Percentiles rank a stretch among this genome's conserved stretches.
Conservation (phyloP, 169 alveolate species). For the Condylostoma magnum region DNA sequence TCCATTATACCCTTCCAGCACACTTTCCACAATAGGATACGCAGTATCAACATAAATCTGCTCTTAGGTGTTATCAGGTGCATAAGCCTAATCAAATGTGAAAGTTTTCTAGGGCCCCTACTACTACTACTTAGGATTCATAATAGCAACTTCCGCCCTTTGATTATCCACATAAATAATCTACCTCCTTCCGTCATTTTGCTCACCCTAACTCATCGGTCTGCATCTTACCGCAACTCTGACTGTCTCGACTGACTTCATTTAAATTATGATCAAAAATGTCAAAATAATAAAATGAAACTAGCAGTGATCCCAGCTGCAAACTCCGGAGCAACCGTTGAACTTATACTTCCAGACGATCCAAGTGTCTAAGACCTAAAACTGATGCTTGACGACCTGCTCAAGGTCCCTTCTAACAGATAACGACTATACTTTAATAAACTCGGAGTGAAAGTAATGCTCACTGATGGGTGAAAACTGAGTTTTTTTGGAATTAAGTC, state of each 20-base stretch:
- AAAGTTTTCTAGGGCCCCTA: constrained; percentile 41
- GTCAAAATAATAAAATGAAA: no score
- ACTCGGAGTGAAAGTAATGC: no score
- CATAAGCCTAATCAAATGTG: constrained; percentile 52
- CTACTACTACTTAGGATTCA: constrained; percentile 40
- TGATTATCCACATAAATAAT: constrained; percentile 59
- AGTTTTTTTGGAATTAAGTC: no score
- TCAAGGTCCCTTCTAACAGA: no score
- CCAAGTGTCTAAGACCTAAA: no score
- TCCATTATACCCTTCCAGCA: constrained; percentile 91
- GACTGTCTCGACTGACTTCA: constrained; percentile 36
- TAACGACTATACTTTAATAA: no score
- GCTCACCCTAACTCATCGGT: constrained; percentile 69
- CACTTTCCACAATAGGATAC: constrained; percentile 88
- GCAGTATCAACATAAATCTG: constrained; percentile 88
- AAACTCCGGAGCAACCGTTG: no score
- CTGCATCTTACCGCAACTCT: constrained; percentile 84
- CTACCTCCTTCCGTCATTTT: constrained; percentile 55
- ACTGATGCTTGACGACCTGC: no score
- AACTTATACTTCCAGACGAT: no score
- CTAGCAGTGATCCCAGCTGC: no score
- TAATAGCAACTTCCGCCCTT: constrained; percentile 46
- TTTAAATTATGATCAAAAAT: no score
- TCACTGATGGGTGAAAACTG: no score
- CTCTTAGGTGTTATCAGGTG: constrained; percentile 51